A percentile compares a stretch with the other conserved stretches of the same genome.
Evolutionary conservation across 164 flowering plant species (phyloP).

Genomic region (Piper longum): DNA sequence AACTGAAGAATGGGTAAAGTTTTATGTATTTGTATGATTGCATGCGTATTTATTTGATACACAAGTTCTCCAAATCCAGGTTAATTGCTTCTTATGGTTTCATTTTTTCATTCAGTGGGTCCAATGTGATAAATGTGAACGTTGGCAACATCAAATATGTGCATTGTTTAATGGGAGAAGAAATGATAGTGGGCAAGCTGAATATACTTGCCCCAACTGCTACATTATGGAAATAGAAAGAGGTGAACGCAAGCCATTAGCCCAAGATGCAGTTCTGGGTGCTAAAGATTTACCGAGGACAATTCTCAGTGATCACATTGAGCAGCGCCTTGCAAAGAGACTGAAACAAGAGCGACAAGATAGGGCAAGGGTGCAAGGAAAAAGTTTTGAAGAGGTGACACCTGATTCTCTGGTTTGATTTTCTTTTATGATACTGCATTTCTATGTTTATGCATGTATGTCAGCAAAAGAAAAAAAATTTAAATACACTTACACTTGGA

Average conservation of each 20-base stretch:
- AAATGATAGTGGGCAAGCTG: conserved; percentile 8
- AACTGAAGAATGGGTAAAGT: conserved; percentile 9
- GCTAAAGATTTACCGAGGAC: conserved; percentile 18
- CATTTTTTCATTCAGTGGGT: conserved; percentile 15
- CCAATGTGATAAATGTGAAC: conserved; percentile 16
- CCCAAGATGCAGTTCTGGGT: conserved; percentile 8
- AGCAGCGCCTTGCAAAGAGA: conserved; percentile 8
- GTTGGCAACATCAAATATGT: conserved; percentile 21
- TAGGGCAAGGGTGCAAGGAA: conserved; percentile 9
- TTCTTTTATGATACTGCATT: neutral
- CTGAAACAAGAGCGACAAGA: conserved; percentile 10
- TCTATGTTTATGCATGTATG: neutral
- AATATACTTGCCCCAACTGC: conserved; percentile 15
- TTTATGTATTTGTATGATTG: neutral
- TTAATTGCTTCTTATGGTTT: neutral
- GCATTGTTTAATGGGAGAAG: conserved; percentile 10
- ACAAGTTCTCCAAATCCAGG: too few relatives aligned
- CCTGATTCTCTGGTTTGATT: neutral
- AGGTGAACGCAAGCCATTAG: conserved; percentile 9
- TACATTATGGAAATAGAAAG: conserved; percentile 6
- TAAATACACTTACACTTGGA: neutral
- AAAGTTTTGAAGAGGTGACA: conserved; percentile 12
- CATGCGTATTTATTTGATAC: neutral
- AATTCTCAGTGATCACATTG: conserved; percentile 16
- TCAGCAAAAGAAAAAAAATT: neutral